Conservation (phyloP, 345 rosid species). For the Clarkia xantiana region DNA sequence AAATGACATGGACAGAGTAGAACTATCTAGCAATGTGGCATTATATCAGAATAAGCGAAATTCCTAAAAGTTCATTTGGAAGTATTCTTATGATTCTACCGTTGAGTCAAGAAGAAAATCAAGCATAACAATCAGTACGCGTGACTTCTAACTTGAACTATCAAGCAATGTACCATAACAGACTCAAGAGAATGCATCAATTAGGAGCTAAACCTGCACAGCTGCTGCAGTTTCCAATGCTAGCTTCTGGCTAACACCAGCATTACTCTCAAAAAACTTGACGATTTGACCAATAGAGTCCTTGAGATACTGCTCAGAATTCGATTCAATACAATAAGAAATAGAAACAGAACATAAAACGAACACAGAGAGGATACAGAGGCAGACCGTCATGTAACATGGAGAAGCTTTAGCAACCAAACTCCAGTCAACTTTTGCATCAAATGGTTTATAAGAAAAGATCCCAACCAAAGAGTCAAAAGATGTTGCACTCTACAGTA, state of each 20-base stretch:
- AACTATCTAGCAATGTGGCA: too few species aligned
- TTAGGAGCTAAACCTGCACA: constrained; percentile 53
- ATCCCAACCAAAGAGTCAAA: constrained; percentile 59
- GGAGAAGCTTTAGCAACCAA: constrained; percentile 92
- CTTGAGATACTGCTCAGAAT: constrained; percentile 66
- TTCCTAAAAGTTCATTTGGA: too few species aligned
- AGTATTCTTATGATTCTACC: too few species aligned
- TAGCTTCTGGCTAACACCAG: constrained; percentile 71
- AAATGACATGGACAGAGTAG: too few species aligned
- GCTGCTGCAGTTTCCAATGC: constrained; percentile 98
- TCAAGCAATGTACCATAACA: not conserved
- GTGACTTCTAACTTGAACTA: not conserved
- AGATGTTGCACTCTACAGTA: constrained; percentile 77
- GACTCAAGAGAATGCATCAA: not conserved
- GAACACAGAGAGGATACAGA: constrained; percentile 10
- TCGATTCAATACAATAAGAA: constrained; percentile 5
- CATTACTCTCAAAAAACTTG: constrained; percentile 71
- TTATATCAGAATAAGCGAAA: too few species aligned
- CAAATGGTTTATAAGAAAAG: constrained; percentile 90
- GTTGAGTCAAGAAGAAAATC: too few species aligned
- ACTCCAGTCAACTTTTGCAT: constrained; percentile 94
- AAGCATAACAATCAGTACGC: not conserved
- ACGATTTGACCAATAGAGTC: constrained; percentile 59
- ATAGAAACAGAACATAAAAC: constrained; percentile 1
- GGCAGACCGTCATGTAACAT: constrained; percentile 79